Conservation (phyloP, 2,329 filamentous ascomycete genomes). For the Endocalyx cinctus region DNA sequence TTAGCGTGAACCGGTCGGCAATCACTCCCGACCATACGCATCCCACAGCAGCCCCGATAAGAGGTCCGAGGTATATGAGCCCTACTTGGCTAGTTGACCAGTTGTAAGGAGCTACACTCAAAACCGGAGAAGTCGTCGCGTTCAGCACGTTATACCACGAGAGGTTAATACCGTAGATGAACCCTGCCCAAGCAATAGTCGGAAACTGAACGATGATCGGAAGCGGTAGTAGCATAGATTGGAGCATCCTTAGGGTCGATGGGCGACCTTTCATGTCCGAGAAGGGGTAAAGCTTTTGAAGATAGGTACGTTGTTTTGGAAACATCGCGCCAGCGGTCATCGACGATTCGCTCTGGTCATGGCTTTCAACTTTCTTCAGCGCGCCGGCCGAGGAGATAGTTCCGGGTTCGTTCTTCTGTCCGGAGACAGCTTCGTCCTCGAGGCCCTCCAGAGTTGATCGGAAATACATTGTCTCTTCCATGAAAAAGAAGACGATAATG, state of each 20-base stretch:
- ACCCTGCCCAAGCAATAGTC: slow-evolving; percentile 33
- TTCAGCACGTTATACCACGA: slow-evolving; percentile 35
- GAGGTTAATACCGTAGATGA: slow-evolving; percentile 33
- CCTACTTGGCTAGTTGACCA: slow-evolving; percentile 32
- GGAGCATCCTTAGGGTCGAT: background rate
- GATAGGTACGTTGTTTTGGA: background rate
- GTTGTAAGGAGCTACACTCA: slow-evolving; percentile 27
- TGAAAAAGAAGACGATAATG: slow-evolving; percentile 42
- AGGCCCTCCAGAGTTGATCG: slow-evolving; percentile 13
- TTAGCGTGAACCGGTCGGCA: slow-evolving; percentile 21
- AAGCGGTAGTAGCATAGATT: background rate
- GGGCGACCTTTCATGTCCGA: background rate
- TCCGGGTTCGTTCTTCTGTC: background rate
- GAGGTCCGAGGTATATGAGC: slow-evolving; percentile 18
- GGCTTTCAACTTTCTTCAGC: background rate
- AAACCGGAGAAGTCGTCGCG: slow-evolving; percentile 33
- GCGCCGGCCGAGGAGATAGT: too few relatives aligned
- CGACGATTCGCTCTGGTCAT: background rate
- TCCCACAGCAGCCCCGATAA: background rate
- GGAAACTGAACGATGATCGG: slow-evolving; percentile 28
- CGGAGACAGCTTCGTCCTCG: background rate
- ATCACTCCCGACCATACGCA: slow-evolving; percentile 27
- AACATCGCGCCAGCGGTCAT: background rate
- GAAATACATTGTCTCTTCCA: slow-evolving; percentile 50
- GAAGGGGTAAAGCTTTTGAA: background rate